Base-by-base conservation (phyloP, 768 basidiomycete genomes). In the Tricholoma saponaceum region DNA sequence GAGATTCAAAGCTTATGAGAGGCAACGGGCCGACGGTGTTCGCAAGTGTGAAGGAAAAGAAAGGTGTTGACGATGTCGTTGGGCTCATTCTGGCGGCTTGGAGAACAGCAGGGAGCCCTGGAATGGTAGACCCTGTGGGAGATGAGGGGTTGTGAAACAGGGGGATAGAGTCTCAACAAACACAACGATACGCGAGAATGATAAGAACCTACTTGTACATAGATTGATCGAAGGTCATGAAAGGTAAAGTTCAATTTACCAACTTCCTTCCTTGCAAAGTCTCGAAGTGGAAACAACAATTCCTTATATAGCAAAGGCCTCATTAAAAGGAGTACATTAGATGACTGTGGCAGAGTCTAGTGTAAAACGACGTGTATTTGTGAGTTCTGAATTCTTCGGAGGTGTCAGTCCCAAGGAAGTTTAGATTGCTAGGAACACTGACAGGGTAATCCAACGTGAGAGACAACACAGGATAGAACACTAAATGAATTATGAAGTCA, bases 1-100 rank as follows among this genome's bases (percentile, higher is more conserved):
- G 95, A 20, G 96, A 98, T 68, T 83, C 96, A 1, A 95, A 86
- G 67, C 73, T 89, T 59, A 98, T 99, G 95, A 83, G 96, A 25
- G 96, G 95, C 33, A 84, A 88, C 58, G 96, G 96, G 0, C 96
- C 96, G 2, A 99, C 96, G 0, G 66, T 98, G 18, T 98, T 99
- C 71, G 82, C 90, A 0, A 90, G 89, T 62, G 83, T 99, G 56
- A 86, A 89, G 67, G 79, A 91, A 58, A 78, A 76, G 26, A 85
- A 82, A 57, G 93, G 93, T 0, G 85, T 98, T 0, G 84, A 89
- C 30, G 91, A 95, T 60, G 82, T 96, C 7, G 83, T 87, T 14
- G 83, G 86, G 35, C 79, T 98, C 32, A 82, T 98, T 60, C 73
- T 95, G 22, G 87, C 86, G 12, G 93, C 93, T n/a, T 98, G 95